Conservation (phyloP, 768 basidiomycete genomes). For the Termitomyces sp. region DNA sequence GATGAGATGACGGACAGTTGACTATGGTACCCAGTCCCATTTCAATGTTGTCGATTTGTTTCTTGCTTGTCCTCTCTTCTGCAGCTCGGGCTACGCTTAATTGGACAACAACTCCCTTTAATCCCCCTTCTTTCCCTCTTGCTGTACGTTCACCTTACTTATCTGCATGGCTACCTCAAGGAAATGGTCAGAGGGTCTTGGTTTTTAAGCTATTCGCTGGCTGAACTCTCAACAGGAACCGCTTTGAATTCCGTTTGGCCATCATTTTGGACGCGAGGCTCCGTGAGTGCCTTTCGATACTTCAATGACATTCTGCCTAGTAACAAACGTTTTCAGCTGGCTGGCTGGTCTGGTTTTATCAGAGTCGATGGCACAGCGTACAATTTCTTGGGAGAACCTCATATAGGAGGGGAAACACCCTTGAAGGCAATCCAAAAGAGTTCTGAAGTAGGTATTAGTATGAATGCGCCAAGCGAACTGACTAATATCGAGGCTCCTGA, state of each 20-base stretch:
- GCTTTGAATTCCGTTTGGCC: slow-evolving; percentile 55
- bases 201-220: neutral
- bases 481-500: neutral
- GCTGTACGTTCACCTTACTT: slow-evolving; percentile 65
- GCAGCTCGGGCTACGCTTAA: slow-evolving; percentile 22
- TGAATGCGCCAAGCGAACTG: neutral
- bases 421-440: slow-evolving; percentile 52
- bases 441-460: slow-evolving; percentile 32
- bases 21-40: neutral
- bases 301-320: neutral
- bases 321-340: slow-evolving; percentile 29
- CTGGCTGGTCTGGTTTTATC: slow-evolving; percentile 63
- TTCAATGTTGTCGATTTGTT: neutral
- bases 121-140: slow-evolving; percentile 56
- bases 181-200: slow-evolving; percentile 28
- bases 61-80: slow-evolving; percentile 6
- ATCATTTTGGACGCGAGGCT: slow-evolving; percentile 57
- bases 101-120: slow-evolving; percentile 49
- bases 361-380: slow-evolving; percentile 54
- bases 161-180: slow-evolving; percentile 61
- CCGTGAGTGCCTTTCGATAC: slow-evolving; percentile 25
- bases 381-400: slow-evolving; percentile 50
- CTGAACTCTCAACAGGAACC: slow-evolving; percentile 20
- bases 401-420: slow-evolving; percentile 37
- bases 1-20: too few species aligned